Conservation (phyloP, 225 moss, liverwort and hornwort genomes). For the Polytrichum formosum region DNA sequence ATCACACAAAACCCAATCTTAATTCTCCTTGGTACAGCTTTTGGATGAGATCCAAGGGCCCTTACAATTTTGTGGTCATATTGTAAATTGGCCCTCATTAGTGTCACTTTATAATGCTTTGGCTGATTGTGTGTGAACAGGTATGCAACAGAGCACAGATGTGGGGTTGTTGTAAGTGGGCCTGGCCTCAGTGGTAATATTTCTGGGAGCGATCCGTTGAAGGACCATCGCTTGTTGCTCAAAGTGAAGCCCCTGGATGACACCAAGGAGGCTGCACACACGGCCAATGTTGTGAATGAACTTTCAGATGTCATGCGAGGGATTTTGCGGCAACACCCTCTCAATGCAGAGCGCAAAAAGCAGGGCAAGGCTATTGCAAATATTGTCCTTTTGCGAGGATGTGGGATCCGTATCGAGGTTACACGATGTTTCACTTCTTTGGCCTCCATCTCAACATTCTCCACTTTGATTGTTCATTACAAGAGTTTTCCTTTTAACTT, state of each 20-base stretch:
- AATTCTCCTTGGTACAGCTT: no score
- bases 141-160: slow-evolving; percentile 98
- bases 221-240: slow-evolving; percentile 71
- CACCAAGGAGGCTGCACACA: slow-evolving; percentile 71
- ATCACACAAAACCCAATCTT: no score
- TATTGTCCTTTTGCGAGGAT: slow-evolving; percentile 83
- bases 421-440: slow-evolving; percentile 1
- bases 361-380: slow-evolving; percentile 88
- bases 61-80: no score
- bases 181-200: slow-evolving; percentile 87
- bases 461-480: no score
- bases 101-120: no score
- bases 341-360: slow-evolving; percentile 73
- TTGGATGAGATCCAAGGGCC: no score
- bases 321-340: slow-evolving; percentile 74
- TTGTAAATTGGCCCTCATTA: no score
- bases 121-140: slow-evolving; percentile 31
- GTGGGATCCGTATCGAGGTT: slow-evolving; percentile 94
- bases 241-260: slow-evolving; percentile 73
- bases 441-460: no score
- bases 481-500: no score
- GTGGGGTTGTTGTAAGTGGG: slow-evolving; percentile 97
- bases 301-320: slow-evolving; percentile 77
- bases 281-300: slow-evolving; percentile 87
- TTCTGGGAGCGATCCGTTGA: slow-evolving; percentile 89